Base-by-base conservation (phyloP, 345 rosid genomes). In the Euphorbia pulcherrima region DNA sequence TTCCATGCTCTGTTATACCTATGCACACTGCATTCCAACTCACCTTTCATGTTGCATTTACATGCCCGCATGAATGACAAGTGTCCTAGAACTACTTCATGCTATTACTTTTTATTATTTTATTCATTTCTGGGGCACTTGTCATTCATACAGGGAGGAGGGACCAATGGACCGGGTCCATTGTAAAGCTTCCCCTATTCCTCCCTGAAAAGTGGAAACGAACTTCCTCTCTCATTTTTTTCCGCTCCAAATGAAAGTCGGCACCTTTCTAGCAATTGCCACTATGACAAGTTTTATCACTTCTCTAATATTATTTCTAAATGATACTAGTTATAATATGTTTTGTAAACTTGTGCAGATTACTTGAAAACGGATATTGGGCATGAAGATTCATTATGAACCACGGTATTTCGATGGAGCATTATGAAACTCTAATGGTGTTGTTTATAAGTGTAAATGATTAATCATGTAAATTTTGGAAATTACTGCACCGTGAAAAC, bases 381-480 rank as follows among this genome's bases (percentile, higher is more conserved):
- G 11, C 35, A 44, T 23, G 72, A 68, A 48, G 20, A 60, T 60
- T 37, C 62, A 54, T 40, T 50, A 9, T 61, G 28, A 26, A 51
- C 6, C 12, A 35, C 60, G 64, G 57, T 65, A 23, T 37, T 30
- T 56, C n/a, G 57, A 56, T 50, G 72, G 72, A 62, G 75, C 71
- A 60, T 56, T 66, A 55, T 71, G 71, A 14, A 33, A 54, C 54
- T 54, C 16, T 40, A 21, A 53, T 55, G 21, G 29, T 79, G 69
- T n/a, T n/a, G n/a, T 75, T 74, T 61, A 68, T 73, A 72, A 69
- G 23, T 73, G 81, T 79, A 73, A 58, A 74, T 75, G 70, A 40
- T 48, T 69, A 75, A 77, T 74, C 67, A 63, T 81, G 85, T 81
- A 81, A 71, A 79, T 79, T 39, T 44, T 39, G 65, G 72, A 64